Percentiles rank a stretch among this genome's conserved stretches.
phyloP scores from a whole-genome alignment of 2,329 filamentous ascomycete species.

The Metarhizium robertsii region DNA sequence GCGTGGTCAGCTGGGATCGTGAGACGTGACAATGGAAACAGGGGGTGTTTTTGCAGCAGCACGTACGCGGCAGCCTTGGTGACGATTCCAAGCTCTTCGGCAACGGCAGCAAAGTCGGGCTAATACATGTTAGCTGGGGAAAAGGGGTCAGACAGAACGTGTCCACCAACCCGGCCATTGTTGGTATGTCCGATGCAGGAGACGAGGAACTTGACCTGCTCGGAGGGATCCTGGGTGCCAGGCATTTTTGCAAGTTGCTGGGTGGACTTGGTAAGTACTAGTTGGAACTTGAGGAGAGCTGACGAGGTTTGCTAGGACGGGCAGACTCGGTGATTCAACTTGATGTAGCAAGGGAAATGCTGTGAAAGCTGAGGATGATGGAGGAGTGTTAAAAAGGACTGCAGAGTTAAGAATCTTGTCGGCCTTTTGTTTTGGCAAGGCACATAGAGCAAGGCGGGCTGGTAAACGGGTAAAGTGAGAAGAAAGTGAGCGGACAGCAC shows the following conservation, averaged over 20 bases:
- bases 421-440: neutral
- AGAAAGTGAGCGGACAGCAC: neutral
- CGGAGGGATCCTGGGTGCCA: constrained; percentile 32
- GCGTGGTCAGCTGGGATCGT: neutral
- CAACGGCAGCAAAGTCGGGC: constrained; percentile 59
- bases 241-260: constrained; percentile 7
- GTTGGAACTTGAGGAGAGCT: neutral
- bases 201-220: constrained; percentile 56
- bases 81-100: constrained; percentile 52
- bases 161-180: constrained; percentile 43
- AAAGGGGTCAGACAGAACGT: neutral
- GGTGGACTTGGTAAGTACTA: neutral
- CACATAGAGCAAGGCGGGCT: neutral
- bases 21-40: neutral
- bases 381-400: neutral
- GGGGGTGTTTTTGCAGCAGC: too few species aligned
- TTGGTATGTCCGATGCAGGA: constrained; percentile 53
- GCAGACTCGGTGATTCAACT: neutral
- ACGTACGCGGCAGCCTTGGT: constrained; percentile 63
- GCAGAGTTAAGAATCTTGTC: neutral
- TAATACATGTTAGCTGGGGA: constrained; percentile 20
- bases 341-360: neutral
- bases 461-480: neutral
- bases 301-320: neutral
- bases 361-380: neutral